phyloP scores from a whole-genome alignment of 805 yeast genomes.

The Spathaspora girioi region DNA sequence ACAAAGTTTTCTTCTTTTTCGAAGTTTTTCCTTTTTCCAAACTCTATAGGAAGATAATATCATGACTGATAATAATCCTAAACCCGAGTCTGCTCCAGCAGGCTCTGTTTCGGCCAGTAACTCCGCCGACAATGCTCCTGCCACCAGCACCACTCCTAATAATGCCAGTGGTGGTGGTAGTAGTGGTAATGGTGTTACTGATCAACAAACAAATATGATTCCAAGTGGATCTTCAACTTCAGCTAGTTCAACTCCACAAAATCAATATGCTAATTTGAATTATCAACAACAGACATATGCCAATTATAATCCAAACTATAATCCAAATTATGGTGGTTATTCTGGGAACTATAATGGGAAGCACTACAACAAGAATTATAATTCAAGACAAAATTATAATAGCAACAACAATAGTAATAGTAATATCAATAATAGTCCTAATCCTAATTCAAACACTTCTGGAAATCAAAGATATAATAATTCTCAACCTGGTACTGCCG shows the following conservation, averaged over 20 bases:
- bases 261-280: slow-evolving; percentile 10
- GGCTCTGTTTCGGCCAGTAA: slow-evolving; percentile 1
- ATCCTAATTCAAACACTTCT: too few relatives aligned
- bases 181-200: background rate
- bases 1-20: background rate
- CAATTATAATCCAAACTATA: background rate
- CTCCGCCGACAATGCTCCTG: slow-evolving; percentile 1
- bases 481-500: slow-evolving; percentile 4
- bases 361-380: slow-evolving; percentile 2
- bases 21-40: slow-evolving; percentile 1
- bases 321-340: slow-evolving; percentile 2
- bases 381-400: slow-evolving; percentile 6
- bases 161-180: background rate
- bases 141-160: slow-evolving; percentile 1
- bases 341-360: slow-evolving; percentile 4
- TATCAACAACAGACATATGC: slow-evolving; percentile 7
- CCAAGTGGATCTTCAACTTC: slow-evolving; percentile 1
- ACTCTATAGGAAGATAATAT: background rate
- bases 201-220: slow-evolving; percentile 3
- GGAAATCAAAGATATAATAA: background rate
- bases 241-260: slow-evolving; percentile 1
- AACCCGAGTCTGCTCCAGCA: slow-evolving; percentile 8
- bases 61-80: slow-evolving; percentile 15
- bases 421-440: slow-evolving; percentile 3
- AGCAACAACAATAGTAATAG: slow-evolving; percentile 1